phyloP scores from a whole-genome alignment of 2,329 filamentous ascomycete genomes.

The Fusarium sp. region DNA sequence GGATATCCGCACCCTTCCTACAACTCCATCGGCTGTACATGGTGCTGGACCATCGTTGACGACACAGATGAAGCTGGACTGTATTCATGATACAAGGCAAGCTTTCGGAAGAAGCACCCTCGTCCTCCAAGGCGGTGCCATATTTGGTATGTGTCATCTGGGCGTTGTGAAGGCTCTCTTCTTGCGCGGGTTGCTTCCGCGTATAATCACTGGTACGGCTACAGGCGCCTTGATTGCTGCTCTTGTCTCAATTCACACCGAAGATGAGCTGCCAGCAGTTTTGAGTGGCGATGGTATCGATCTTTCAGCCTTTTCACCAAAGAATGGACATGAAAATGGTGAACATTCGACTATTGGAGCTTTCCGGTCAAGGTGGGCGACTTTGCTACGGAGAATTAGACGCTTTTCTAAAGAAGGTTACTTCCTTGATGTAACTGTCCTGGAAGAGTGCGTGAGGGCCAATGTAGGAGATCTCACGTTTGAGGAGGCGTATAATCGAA shows the following conservation, averaged over 20 bases:
- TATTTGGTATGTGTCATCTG: conserved; percentile 90
- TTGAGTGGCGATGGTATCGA: conserved; percentile 85
- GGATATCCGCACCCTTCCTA: conserved; percentile 78
- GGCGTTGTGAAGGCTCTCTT: conserved; percentile 92
- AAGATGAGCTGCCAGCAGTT: conserved; percentile 83
- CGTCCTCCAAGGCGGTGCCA: conserved; percentile 89
- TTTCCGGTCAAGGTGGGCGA: conserved; percentile 64
- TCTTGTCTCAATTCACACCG: conserved; percentile 86
- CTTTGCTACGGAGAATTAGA: conserved; percentile 73
- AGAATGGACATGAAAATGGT: conserved; percentile 49
- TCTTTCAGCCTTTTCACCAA: conserved; percentile 78
- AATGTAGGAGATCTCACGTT: conserved; percentile 94
- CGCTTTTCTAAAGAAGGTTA: conserved; percentile 83
- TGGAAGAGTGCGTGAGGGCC: conserved; percentile 85
- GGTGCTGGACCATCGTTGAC: conserved; percentile 63
- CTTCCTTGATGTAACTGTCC: conserved; percentile 82
- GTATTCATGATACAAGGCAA: conserved; percentile 87
- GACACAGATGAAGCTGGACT: conserved; percentile 84
- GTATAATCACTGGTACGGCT: conserved; percentile 91
- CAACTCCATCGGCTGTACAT: conserved; percentile 58
- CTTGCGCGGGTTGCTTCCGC: conserved; percentile 81
- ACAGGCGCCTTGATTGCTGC: conserved; percentile 92
- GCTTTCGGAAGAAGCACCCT: conserved; percentile 89
- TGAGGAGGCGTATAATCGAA: conserved; percentile 88
- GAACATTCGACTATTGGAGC: conserved; percentile 54